These are phyloP conservation scores for Lachnellula arida DNA, from an alignment of 2,329 filamentous ascomycete genomes.

Conservation along the genomic window DNA sequence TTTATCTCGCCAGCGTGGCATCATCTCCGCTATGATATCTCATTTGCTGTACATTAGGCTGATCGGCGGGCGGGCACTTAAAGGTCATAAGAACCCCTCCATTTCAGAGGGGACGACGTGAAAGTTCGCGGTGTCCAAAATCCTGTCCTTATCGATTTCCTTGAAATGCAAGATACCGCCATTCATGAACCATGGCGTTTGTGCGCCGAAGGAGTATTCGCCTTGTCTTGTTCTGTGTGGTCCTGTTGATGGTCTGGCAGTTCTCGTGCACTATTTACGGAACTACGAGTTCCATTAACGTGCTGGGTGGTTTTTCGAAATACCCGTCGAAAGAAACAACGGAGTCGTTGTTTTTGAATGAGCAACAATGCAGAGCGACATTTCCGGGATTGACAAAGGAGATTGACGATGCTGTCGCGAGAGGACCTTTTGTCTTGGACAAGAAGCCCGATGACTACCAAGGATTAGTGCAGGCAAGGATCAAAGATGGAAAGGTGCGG, in stretches of 20 bases:
- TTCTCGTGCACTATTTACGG: neutral
- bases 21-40: slow-evolving; percentile 2
- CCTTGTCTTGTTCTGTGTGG: neutral
- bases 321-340: neutral
- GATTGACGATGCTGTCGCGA: slow-evolving; percentile 41
- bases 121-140: neutral
- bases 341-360: slow-evolving; percentile 31
- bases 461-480: slow-evolving; percentile 40
- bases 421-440: slow-evolving; percentile 41
- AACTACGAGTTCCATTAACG: neutral
- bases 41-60: slow-evolving; percentile 8
- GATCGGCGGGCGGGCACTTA: neutral
- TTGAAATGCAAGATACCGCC: neutral
- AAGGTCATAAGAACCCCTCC: neutral
- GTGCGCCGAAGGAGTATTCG: neutral
- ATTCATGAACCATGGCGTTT: neutral
- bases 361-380: slow-evolving; percentile 38
- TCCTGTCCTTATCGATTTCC: neutral
- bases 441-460: slow-evolving; percentile 32
- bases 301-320: neutral
- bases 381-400: slow-evolving; percentile 46
- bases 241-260: neutral
- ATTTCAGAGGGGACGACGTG: neutral
- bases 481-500: slow-evolving; percentile 39
- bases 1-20: neutral